Percentiles rank a stretch among this genome's conserved stretches.
Evolutionary conservation across 805 yeast genomes (phyloP).

Genomic region (Kluyveromyces nonfermentans): DNA sequence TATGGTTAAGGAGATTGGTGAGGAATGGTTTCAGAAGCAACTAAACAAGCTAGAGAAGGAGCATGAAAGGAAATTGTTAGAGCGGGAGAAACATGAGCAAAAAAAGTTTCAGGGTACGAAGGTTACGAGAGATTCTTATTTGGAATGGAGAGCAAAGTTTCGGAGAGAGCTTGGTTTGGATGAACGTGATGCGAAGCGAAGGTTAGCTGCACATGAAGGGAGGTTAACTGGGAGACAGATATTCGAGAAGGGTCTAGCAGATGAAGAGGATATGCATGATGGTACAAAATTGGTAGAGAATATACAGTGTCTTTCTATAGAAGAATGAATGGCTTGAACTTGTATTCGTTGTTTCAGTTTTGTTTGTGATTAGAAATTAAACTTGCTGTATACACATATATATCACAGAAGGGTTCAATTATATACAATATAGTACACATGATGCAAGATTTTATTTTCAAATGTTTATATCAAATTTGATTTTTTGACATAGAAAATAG

Average conservation of each 20-base stretch:
- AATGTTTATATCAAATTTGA: not conserved
- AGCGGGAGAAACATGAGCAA: slow-evolving; percentile 73
- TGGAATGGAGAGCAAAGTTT: slow-evolving; percentile 63
- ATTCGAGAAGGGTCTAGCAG: slow-evolving; percentile 82
- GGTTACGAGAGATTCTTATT: slow-evolving; percentile 71
- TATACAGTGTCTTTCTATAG: not conserved
- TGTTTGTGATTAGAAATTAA: not conserved
- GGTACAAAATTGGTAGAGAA: slow-evolving; percentile 19
- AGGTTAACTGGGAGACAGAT: slow-evolving; percentile 82
- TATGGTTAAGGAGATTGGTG: slow-evolving; percentile 73
- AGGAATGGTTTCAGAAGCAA: slow-evolving; percentile 51
- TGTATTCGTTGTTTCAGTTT: too few relatives aligned
- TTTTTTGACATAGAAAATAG: slow-evolving; percentile 23
- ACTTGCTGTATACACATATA: not conserved
- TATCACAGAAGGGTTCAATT: not conserved
- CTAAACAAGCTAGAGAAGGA: slow-evolving; percentile 43
- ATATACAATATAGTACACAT: too few relatives aligned
- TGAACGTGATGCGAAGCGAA: slow-evolving; percentile 43
- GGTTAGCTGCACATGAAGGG: slow-evolving; percentile 54
- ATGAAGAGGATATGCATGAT: slow-evolving; percentile 50
- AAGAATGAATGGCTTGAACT: too few relatives aligned
- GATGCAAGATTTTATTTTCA: not conserved
- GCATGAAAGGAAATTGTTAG: slow-evolving; percentile 49
- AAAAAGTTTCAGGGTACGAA: slow-evolving; percentile 86
- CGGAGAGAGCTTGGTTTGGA: slow-evolving; percentile 67